A percentile compares a stretch with the other conserved stretches of the same genome.
Evolutionary conservation across 371 early-diverging fungal genomes (phyloP).

Genomic region (Mortierella sp.): DNA sequence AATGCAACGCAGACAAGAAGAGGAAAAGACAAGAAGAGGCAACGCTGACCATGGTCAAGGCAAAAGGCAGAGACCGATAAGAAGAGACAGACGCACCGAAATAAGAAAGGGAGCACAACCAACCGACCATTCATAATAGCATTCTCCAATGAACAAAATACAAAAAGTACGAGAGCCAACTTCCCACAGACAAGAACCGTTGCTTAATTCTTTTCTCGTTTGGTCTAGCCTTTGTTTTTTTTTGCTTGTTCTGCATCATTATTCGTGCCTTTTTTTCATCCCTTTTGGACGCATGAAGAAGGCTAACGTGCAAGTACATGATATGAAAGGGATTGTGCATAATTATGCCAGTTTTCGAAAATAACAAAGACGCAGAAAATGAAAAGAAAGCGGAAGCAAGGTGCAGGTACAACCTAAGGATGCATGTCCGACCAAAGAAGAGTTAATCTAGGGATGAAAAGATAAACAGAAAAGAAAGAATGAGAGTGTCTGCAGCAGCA

Average conservation of each 20-base stretch:
- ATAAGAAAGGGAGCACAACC: not conserved
- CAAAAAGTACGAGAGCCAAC: not conserved
- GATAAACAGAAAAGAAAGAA: no score
- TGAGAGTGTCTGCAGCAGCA: no score
- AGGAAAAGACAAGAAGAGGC: no score
- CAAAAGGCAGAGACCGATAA: no score
- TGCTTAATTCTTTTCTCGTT: not conserved
- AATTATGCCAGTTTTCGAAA: no score
- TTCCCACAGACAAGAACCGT: not conserved
- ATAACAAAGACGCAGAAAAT: not conserved
- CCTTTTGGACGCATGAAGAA: not conserved
- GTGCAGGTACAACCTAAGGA: not conserved
- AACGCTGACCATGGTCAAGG: no score
- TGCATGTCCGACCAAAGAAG: not conserved
- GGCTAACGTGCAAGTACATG: no score
- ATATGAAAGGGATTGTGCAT: no score
- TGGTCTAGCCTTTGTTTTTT: not conserved
- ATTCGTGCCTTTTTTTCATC: not conserved
- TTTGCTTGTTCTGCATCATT: not conserved
- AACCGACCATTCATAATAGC: not conserved
- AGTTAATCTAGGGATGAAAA: not conserved
- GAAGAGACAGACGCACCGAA: not conserved
- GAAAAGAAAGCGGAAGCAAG: not conserved
- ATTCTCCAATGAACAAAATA: not conserved
- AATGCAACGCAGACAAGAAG: not conserved